Evolutionary conservation across 2,329 filamentous ascomycete genomes (phyloP).

Genomic region (Colletotrichum lindemuthianum): DNA sequence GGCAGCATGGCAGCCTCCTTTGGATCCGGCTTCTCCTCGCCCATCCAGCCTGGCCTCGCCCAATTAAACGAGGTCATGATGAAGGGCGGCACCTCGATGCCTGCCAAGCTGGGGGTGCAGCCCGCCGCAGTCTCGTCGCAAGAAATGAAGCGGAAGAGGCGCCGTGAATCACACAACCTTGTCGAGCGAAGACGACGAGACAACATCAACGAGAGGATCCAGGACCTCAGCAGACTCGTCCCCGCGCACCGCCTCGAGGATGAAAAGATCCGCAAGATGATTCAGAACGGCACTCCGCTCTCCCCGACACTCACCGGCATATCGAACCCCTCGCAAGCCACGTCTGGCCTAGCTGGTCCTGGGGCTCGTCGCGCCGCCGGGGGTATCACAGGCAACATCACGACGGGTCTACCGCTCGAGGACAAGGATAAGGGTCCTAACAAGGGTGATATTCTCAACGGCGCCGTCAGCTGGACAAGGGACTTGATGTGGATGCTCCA

Average conservation of each 20-base stretch:
- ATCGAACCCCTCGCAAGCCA: conserved; percentile 77
- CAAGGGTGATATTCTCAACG: conserved; percentile 98
- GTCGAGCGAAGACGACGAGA: conserved; percentile 94
- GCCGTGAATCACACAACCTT: conserved; percentile 94
- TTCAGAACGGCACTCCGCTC: conserved; percentile 89
- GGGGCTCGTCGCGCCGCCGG: conserved; percentile 83
- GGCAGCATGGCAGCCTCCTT: conserved; percentile 83
- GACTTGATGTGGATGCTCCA: conserved; percentile 98
- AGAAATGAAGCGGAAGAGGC: conserved; percentile 91
- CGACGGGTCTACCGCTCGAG: conserved; percentile 89
- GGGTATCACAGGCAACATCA: conserved; percentile 80
- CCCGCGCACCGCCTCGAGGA: conserved; percentile 93
- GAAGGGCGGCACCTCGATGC: conserved; percentile 88
- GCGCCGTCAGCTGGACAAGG: conserved; percentile 94
- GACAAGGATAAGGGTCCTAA: conserved; percentile 99
- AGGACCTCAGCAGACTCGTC: conserved; percentile 93
- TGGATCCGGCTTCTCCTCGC: conserved; percentile 89
- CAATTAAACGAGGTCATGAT: conserved; percentile 92
- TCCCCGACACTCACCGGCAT: conserved; percentile 82
- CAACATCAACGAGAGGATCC: conserved; percentile 98
- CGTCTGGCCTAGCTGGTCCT: conserved; percentile 86
- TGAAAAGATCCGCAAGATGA: conserved; percentile 95
- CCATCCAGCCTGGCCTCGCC: conserved; percentile 73
- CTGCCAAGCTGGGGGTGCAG: conserved; percentile 78
- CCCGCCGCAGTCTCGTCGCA: conserved; percentile 75